Evolutionary conservation across 75 land plant species (phyloP).

Genomic region (Sequoia sempervirens): DNA sequence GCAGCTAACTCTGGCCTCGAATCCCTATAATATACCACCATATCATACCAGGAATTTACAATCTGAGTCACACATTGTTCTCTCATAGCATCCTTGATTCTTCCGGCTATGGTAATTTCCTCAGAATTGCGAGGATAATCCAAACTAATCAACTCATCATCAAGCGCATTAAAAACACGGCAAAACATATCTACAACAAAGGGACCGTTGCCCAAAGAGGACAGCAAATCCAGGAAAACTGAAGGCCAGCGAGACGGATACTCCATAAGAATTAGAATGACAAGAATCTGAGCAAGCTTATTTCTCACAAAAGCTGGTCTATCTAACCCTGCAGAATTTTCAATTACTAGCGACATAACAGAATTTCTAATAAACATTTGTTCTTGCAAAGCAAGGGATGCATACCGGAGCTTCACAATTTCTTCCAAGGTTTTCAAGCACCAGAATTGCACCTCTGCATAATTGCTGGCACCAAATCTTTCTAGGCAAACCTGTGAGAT

Average conservation of each 20-base stretch:
- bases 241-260: slow-evolving; percentile 84
- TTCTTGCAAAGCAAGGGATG: slow-evolving; percentile 51
- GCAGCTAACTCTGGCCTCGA: slow-evolving; percentile 59
- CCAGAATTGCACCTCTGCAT: slow-evolving; percentile 91
- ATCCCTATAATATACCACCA: slow-evolving; percentile 56
- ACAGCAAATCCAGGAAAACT: slow-evolving; percentile 65
- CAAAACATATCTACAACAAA: slow-evolving; percentile 84
- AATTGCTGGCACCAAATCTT: slow-evolving; percentile 41
- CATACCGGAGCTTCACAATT: slow-evolving; percentile 41
- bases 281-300: slow-evolving; percentile 90
- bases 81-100: slow-evolving; percentile 94
- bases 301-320: slow-evolving; percentile 76
- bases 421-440: slow-evolving; percentile 83
- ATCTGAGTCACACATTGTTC: slow-evolving; percentile 85
- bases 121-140: slow-evolving; percentile 69
- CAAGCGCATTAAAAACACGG: slow-evolving; percentile 71
- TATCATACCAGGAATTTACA: slow-evolving; percentile 80
- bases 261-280: slow-evolving; percentile 67
- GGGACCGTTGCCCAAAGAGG: slow-evolving; percentile 47
- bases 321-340: slow-evolving; percentile 25
- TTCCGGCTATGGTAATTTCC: slow-evolving; percentile 47
- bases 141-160: slow-evolving; percentile 82
- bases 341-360: slow-evolving; percentile 41
- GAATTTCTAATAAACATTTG: slow-evolving; percentile 51
- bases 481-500: slow-evolving; percentile 62